Conservation (phyloP, 2,329 filamentous ascomycete genomes). For the Phoma herbarum region DNA sequence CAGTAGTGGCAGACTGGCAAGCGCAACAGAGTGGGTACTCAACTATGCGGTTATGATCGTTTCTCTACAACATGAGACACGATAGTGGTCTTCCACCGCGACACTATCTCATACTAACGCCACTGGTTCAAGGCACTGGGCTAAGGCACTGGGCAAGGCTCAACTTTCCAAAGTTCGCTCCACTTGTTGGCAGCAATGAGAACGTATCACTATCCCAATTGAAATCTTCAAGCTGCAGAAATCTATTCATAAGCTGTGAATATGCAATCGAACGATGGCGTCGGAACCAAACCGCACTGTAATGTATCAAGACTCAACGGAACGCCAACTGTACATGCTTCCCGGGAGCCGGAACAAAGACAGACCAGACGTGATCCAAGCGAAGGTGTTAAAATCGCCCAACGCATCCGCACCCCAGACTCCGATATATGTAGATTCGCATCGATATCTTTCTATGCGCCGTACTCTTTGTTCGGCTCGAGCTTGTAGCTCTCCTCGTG, state of each 20-base stretch:
- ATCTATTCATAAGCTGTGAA: conserved; percentile 20
- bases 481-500: conserved; percentile 62
- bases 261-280: conserved; percentile 19
- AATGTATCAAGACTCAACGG: conserved; percentile 17
- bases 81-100: too few relatives aligned
- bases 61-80: too few relatives aligned
- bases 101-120: too few relatives aligned
- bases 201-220: too few relatives aligned
- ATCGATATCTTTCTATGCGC: conserved; percentile 35
- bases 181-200: too few relatives aligned
- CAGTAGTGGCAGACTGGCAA: too few relatives aligned
- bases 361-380: conserved; percentile 10
- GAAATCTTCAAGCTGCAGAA: not conserved
- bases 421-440: conserved; percentile 8
- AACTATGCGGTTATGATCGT: too few relatives aligned
- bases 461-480: conserved; percentile 55
- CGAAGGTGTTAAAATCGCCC: conserved; percentile 15
- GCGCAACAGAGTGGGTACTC: too few relatives aligned
- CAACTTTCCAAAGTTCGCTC: too few relatives aligned
- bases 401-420: conserved; percentile 9
- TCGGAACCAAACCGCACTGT: conserved; percentile 4
- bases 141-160: too few relatives aligned
- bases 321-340: conserved; percentile 24
- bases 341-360: conserved; percentile 11
- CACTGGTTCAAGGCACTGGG: too few relatives aligned